Percentiles rank a stretch among this genome's conserved stretches.
These are phyloP conservation scores for Medicago ruthenica DNA, from an alignment of 306 rosid genomes.

Conservation along the genomic window DNA sequence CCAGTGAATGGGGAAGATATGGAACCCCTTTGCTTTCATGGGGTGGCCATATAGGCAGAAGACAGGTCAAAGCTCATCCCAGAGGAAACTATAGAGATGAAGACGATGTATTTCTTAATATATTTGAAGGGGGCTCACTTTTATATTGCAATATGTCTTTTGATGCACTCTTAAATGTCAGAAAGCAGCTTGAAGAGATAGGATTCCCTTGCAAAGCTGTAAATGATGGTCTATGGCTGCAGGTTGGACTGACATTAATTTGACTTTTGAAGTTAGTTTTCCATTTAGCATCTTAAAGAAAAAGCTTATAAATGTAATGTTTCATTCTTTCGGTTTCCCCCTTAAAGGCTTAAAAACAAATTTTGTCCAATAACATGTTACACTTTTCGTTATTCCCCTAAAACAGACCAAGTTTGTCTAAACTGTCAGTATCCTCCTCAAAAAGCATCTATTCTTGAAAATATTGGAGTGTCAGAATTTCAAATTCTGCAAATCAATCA, in stretches of 20 bases:
- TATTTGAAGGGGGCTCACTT: slow-evolving; percentile 96
- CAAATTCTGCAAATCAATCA: slow-evolving; percentile 27
- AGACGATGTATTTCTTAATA: slow-evolving; percentile 75
- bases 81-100: slow-evolving; percentile 76
- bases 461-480: slow-evolving; percentile 11
- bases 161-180: slow-evolving; percentile 87
- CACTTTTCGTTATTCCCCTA: slow-evolving; percentile 34
- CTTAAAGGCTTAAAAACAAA: slow-evolving; percentile 11
- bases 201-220: slow-evolving; percentile 99
- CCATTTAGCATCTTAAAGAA: slow-evolving; percentile 24
- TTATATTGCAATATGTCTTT: slow-evolving; percentile 94
- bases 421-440: slow-evolving; percentile 29
- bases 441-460: slow-evolving; percentile 23
- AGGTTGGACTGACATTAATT: slow-evolving; percentile 60
- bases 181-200: slow-evolving; percentile 92
- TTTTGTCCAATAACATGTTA: slow-evolving; percentile 9
- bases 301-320: slow-evolving; percentile 14
- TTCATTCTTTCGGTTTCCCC: slow-evolving; percentile 26
- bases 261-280: slow-evolving; percentile 29
- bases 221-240: slow-evolving; percentile 96
- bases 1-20: slow-evolving; percentile 88
- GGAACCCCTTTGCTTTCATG: slow-evolving; percentile 77
- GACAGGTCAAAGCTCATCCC: slow-evolving; percentile 72
- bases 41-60: slow-evolving; percentile 85
- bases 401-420: slow-evolving; percentile 14